Conservation (phyloP, 805 yeast genomes). For the Myxozyma neotropica region DNA sequence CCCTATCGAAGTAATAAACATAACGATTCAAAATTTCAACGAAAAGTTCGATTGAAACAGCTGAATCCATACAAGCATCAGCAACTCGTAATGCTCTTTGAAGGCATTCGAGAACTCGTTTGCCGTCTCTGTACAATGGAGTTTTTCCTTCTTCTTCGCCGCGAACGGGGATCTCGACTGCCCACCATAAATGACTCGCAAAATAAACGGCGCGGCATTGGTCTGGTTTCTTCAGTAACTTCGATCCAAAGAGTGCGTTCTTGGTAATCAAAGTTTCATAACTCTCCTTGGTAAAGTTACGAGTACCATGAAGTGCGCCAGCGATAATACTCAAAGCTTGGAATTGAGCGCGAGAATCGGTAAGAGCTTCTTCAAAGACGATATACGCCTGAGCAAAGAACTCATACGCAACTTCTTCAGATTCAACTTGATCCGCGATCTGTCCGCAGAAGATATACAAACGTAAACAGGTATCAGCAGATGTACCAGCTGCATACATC, state of each 20-base stretch:
- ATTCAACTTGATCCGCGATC: slow-evolving; percentile 73
- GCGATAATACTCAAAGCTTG: slow-evolving; percentile 56
- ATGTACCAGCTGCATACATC: slow-evolving; percentile 48
- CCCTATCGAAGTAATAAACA: slow-evolving; percentile 80
- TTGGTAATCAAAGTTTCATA: slow-evolving; percentile 83
- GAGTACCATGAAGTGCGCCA: slow-evolving; percentile 55
- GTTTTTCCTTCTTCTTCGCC: slow-evolving; percentile 52
- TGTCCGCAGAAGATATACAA: slow-evolving; percentile 67
- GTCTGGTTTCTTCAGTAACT: slow-evolving; percentile 85
- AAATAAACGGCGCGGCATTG: slow-evolving; percentile 89
- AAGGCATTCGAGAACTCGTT: slow-evolving; percentile 85
- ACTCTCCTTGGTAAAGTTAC: slow-evolving; percentile 61
- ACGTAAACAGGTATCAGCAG: slow-evolving; percentile 46
- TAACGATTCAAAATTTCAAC: slow-evolving; percentile 88
- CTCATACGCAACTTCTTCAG: slow-evolving; percentile 79
- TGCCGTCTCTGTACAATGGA: slow-evolving; percentile 52
- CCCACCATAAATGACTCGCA: slow-evolving; percentile 95
- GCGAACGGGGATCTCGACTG: slow-evolving; percentile 59
- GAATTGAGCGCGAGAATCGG: slow-evolving; percentile 57
- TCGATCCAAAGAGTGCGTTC: slow-evolving; percentile 84
- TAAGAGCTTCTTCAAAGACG: slow-evolving; percentile 68
- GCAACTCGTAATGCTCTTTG: slow-evolving; percentile 88
- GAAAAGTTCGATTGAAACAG: slow-evolving; percentile 75
- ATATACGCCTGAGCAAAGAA: slow-evolving; percentile 85
- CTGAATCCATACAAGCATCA: slow-evolving; percentile 86